These are phyloP conservation scores for Grosmannia serpens DNA, from an alignment of 2,329 filamentous ascomycete genomes.

Conservation along the genomic window DNA sequence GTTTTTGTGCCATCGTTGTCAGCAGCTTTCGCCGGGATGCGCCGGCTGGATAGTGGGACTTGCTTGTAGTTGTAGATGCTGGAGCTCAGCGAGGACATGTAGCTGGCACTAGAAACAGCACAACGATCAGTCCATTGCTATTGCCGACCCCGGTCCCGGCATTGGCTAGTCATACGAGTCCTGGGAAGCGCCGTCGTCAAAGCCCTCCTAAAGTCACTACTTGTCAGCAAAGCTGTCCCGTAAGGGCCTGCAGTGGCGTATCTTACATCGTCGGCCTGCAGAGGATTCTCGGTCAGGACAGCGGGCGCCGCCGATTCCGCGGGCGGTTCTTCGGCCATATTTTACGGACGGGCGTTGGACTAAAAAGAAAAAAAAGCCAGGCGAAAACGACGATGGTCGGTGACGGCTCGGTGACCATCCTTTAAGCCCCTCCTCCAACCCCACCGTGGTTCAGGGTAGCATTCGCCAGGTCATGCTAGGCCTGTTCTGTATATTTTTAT, in stretches of 20 bases:
- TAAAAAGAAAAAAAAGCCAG: not conserved
- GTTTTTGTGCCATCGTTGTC: not conserved
- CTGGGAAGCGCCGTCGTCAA: not conserved
- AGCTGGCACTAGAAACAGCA: not conserved
- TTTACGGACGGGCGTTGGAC: not conserved
- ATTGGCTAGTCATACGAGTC: not conserved
- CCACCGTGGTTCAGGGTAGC: not conserved
- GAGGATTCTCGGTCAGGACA: not conserved
- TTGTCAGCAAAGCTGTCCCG: not conserved
- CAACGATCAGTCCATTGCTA: not conserved
- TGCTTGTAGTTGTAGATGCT: conserved; percentile 1
- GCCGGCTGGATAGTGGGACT: not conserved
- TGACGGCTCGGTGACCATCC: not conserved
- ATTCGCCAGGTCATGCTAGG: not conserved
- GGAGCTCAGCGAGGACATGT: not conserved
- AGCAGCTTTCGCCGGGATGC: not conserved
- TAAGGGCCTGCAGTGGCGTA: not conserved
- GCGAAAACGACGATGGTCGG: not conserved
- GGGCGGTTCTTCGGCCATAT: not conserved
- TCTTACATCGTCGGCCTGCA: not conserved
- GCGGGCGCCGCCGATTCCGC: not conserved
- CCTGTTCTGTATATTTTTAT: not conserved
- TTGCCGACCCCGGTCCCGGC: not conserved
- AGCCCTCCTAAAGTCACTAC: not conserved
- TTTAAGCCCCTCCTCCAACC: not conserved